Base-by-base conservation (phyloP, 164 flowering plant genomes). In the Stephania japonica region DNA sequence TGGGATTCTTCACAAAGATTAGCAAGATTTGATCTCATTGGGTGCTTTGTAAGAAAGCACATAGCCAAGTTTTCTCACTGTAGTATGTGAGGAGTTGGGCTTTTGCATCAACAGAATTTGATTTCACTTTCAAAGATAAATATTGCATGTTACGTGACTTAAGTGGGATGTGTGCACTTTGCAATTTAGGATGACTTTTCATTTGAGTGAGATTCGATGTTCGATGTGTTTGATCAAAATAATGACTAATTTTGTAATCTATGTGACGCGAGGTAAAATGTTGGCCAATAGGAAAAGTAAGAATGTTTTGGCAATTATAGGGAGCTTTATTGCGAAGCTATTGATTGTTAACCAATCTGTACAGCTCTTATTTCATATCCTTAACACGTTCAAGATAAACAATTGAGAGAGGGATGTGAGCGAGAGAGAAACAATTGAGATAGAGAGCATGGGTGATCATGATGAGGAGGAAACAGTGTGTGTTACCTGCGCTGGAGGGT, bases 401-500 rank as follows among this genome's bases (percentile, higher is more conserved):
- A 12, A n/a, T 13, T 4, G n/a, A n/a, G 12, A 12, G 16, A 50
- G 59, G 59, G 4, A 12, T 4, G 3, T 43, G 50, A 44, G 50
- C 3, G 14, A 44, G 12, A 9, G 53, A 47, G 53, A 47, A 2
- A 56, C n/a, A n/a, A n/a, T n/a, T n/a, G 21, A 19, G 18, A 8
- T 1, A 13, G 53, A 9, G 10, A 8, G 53, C 53, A 14, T 9
- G 53, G 13, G 53, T 11, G 62, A 16, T 10, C 3, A 56, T 11
- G 62, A 16, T 10, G 23, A 56, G 5, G 65, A 71, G 73, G 78
- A 41, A 19, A 68, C 16, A 24, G 70, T 70, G 16, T 65, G 78
- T 50, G 78, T 70, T 32, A 75, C 74, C 5, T 80, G 82, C 18
- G 82, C 80, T 7, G 79, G 79, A 73, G 84, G 80, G 16, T 78